phyloP scores from a whole-genome alignment of 495 filamentous ascomycete species.

The Barbatosphaeria neglecta region DNA sequence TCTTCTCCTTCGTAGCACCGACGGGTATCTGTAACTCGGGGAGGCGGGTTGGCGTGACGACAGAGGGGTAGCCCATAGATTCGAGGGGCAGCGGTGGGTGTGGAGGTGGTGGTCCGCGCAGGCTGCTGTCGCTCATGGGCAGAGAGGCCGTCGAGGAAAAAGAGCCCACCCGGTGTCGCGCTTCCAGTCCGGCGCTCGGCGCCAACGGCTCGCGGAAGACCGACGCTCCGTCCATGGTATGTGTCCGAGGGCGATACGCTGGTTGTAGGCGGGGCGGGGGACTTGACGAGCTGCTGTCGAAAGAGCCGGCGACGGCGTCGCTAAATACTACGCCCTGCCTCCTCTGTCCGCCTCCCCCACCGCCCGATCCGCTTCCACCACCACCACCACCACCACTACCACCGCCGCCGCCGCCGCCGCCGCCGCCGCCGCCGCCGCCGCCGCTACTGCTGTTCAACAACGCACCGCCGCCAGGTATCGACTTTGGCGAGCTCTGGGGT shows the following conservation, averaged over 20 bases:
- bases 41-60: slow-evolving; percentile 18
- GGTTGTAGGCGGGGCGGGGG: slow-evolving; percentile 18
- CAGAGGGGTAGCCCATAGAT: slow-evolving; percentile 20
- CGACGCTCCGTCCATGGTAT: slow-evolving; percentile 34
- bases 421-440: slow-evolving; percentile 1
- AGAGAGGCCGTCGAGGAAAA: slow-evolving; percentile 38
- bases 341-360: slow-evolving; percentile 5
- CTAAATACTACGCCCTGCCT: slow-evolving; percentile 42
- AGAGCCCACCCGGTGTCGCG: slow-evolving; percentile 40
- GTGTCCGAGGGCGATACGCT: slow-evolving; percentile 36
- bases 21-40: slow-evolving; percentile 21
- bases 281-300: slow-evolving; percentile 27
- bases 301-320: slow-evolving; percentile 29
- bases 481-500: slow-evolving; percentile 32
- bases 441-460: background rate
- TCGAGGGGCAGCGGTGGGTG: slow-evolving; percentile 23
- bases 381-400: too few species aligned
- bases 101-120: slow-evolving; percentile 8
- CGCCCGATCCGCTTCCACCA: slow-evolving; percentile 1
- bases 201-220: slow-evolving; percentile 28
- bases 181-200: slow-evolving; percentile 22
- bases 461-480: slow-evolving; percentile 23
- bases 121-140: slow-evolving; percentile 26
- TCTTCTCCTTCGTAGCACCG: slow-evolving; percentile 31
- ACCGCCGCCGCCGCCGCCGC: background rate